Base-by-base conservation (phyloP, 164 flowering plant genomes). In the Vitis rotundifolia region DNA sequence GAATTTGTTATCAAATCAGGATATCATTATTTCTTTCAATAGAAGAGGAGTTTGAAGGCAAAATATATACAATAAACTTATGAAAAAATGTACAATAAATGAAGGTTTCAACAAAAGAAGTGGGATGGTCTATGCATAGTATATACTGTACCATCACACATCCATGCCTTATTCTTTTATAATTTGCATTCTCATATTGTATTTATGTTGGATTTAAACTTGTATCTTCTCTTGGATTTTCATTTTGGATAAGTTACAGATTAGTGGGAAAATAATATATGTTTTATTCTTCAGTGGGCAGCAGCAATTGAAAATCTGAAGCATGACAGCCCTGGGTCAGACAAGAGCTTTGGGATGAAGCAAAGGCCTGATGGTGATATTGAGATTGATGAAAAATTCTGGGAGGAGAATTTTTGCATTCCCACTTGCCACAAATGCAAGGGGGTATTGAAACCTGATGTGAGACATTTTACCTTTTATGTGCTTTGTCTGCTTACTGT, bases 361-460 rank as follows among this genome's bases (percentile, higher is more conserved):
- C 92, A 89, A 72, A 87, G 99, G 77, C 99, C 99, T 77, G 99
- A 95, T 83, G 99, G 99, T 75, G 99, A 95, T 77, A 87, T 95
- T 74, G 97, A 95, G 76, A 93, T 95, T 73, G 96, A 95, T 73
- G 97, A 91, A 80, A 93, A 95, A 81, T 95, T 87, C 68, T 95
- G 98, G 99, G 97, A 91, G 84, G 96, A 93, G 63, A 94, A 90
- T 76, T 95, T 91, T 63, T 74, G 67, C 68, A 88, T 92, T 22
- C 99, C 99, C 15, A 82, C 84, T 59, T 95, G 99, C 80, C 79
- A 77, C 69, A 83, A 84, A 69, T 95, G 99, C 78, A 76, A 79
- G 79, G 99, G 99, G 66, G 71, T 93, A 66, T 83, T 95, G 50
- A 93, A 95, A 82, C 99, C 99, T 71, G 94, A 95, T 85, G 99